These are phyloP conservation scores for Colletotrichum liriopes DNA, from an alignment of 2,329 filamentous ascomycete genomes.

Conservation along the genomic window DNA sequence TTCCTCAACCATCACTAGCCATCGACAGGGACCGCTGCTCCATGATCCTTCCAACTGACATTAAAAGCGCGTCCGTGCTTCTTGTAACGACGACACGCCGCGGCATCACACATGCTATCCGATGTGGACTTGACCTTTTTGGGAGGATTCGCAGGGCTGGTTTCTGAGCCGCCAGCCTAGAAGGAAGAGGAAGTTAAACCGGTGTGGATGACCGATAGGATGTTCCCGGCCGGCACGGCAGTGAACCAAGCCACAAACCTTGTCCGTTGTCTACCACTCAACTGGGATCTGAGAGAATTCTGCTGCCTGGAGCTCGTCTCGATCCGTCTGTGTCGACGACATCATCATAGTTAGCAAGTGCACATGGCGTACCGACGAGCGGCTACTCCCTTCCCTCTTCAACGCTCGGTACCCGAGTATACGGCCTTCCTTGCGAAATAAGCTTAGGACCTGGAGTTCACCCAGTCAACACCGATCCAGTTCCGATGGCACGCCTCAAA, in stretches of 20 bases:
- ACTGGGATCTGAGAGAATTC: slow-evolving; percentile 25
- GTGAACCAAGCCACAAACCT: slow-evolving; percentile 33
- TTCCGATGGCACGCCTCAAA: background rate
- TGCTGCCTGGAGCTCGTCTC: slow-evolving; percentile 35
- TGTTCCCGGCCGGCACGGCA: slow-evolving; percentile 34
- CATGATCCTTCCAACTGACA: slow-evolving; percentile 33
- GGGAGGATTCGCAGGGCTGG: slow-evolving; percentile 9
- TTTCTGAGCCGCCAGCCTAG: background rate
- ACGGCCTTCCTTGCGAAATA: background rate
- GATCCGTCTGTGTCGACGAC: slow-evolving; percentile 2
- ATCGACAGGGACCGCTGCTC: slow-evolving; percentile 18
- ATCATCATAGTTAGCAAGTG: background rate
- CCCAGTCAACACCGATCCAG: background rate
- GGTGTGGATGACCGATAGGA: slow-evolving; percentile 4
- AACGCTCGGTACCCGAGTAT: background rate
- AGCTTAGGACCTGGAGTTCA: background rate
- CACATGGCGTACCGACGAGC: slow-evolving; percentile 12
- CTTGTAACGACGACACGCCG: background rate
- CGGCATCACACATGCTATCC: background rate
- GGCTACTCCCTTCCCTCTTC: background rate
- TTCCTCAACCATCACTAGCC: slow-evolving; percentile 13
- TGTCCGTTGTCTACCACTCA: background rate
- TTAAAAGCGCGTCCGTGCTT: background rate
- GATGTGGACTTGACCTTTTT: slow-evolving; percentile 1
- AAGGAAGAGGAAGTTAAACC: background rate